These are phyloP conservation scores for Zea mays DNA, from an alignment of 176 grass and related monocot species.

Conservation along the genomic window DNA sequence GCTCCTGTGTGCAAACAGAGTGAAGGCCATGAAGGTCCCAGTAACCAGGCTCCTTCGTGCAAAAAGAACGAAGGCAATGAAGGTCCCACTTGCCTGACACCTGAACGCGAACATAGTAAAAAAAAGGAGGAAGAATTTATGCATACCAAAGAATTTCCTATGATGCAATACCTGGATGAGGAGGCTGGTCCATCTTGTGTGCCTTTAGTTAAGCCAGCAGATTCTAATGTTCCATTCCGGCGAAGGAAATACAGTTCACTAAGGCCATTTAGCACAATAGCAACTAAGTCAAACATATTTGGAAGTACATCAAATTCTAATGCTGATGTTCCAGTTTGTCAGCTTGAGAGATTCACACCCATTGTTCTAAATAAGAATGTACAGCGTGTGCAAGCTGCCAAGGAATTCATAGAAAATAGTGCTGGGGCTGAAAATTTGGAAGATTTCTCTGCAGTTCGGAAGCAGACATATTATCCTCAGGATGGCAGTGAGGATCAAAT, in stretches of 20 bases:
- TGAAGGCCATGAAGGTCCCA: constrained; percentile 24
- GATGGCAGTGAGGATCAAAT: constrained; percentile 30
- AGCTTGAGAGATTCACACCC: constrained; percentile 28
- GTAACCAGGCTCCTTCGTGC: background rate
- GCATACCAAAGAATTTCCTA: constrained; percentile 13
- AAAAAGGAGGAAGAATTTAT: constrained; percentile 33
- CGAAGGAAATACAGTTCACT: constrained; percentile 48
- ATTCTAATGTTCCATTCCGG: constrained; percentile 32
- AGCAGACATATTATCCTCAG: constrained; percentile 30
- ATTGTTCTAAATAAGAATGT: constrained; percentile 58
- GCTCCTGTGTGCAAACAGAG: constrained; percentile 6
- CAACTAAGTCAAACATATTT: constrained; percentile 31
- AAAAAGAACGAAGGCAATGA: constrained; percentile 37
- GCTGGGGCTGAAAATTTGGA: constrained; percentile 43
- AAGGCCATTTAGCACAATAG: constrained; percentile 53
- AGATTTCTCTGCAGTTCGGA: constrained; percentile 29
- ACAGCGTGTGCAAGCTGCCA: constrained; percentile 43
- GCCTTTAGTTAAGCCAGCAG: constrained; percentile 20
- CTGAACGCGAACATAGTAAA: constrained; percentile 33
- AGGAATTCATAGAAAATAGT: constrained; percentile 40
- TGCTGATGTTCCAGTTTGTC: constrained; percentile 34
- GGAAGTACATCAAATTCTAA: constrained; percentile 29
- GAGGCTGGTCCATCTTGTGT: constrained; percentile 31
- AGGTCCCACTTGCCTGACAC: constrained; percentile 29
- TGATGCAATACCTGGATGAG: constrained; percentile 34